A percentile compares a stretch with the other conserved stretches of the same genome.
Conservation (phyloP, 2,329 filamentous ascomycete species). For the Colletotrichum spinosum region DNA sequence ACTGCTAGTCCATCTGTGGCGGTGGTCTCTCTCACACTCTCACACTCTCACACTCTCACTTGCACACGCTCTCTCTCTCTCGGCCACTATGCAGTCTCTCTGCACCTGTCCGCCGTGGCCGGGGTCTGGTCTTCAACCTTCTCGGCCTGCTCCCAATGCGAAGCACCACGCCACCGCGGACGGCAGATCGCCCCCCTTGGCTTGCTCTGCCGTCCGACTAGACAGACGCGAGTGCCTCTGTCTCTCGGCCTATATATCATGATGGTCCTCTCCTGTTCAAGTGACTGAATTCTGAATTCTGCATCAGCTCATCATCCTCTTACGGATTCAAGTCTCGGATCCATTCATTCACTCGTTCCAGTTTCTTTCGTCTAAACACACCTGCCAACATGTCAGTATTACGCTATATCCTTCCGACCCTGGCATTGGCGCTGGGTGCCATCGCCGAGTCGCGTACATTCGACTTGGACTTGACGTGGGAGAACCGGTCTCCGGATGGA, state of each 20-base stretch:
- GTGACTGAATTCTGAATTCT: not conserved
- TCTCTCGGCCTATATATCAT: constrained; percentile 36
- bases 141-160: constrained; percentile 26
- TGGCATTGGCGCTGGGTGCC: constrained; percentile 34
- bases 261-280: constrained; percentile 29
- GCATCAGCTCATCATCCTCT: constrained; percentile 31
- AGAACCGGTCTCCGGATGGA: constrained; percentile 56
- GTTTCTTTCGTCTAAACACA: constrained; percentile 26
- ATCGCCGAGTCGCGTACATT: constrained; percentile 36
- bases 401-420: constrained; percentile 36
- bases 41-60: too few species aligned
- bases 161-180: constrained; percentile 33
- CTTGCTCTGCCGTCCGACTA: constrained; percentile 22
- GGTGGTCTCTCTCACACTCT: not conserved
- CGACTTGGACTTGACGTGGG: constrained; percentile 50
- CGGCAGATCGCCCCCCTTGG: constrained; percentile 29
- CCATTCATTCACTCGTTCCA: constrained; percentile 34
- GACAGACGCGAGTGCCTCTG: constrained; percentile 21
- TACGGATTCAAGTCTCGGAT: constrained; percentile 31
- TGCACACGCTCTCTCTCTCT: too few species aligned
- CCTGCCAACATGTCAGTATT: constrained; percentile 33
- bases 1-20: constrained; percentile 28
- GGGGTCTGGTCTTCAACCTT: constrained; percentile 19
- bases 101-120: constrained; percentile 14
- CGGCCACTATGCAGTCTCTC: not conserved